phyloP scores from a whole-genome alignment of 2,329 filamentous ascomycete species.

The Cryoendolithus antarcticus region DNA sequence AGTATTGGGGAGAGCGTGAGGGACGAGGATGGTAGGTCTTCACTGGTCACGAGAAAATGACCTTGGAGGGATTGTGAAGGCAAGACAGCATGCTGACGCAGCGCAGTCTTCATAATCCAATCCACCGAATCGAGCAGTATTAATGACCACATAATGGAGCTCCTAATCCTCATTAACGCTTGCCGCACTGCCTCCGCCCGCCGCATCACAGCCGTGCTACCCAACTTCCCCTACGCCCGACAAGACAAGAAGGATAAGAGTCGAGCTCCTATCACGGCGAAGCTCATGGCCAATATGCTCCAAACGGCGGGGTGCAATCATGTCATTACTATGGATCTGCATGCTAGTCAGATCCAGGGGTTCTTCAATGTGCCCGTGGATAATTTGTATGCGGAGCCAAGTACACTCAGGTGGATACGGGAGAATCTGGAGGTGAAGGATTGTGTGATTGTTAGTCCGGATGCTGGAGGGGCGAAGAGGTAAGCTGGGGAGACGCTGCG shows the following conservation, averaged over 20 bases:
- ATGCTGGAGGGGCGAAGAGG: conserved; percentile 89
- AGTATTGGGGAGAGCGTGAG: conserved; percentile 92
- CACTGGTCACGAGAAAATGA: too few species aligned
- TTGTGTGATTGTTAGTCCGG: conserved; percentile 87
- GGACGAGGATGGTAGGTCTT: conserved; percentile 69
- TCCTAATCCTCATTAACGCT: conserved; percentile 95
- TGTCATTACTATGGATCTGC: conserved; percentile 92
- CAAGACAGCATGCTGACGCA: conserved; percentile 3
- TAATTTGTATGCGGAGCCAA: conserved; percentile 87
- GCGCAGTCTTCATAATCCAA: conserved; percentile 77
- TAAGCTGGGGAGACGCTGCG: conserved; percentile 21
- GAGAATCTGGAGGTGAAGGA: conserved; percentile 72
- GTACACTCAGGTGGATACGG: conserved; percentile 79
- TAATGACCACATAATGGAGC: conserved; percentile 96
- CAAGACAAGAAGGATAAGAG: conserved; percentile 98
- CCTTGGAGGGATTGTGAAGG: too few species aligned
- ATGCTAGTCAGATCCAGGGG: conserved; percentile 86
- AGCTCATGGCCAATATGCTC: conserved; percentile 94
- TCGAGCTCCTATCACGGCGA: conserved; percentile 89
- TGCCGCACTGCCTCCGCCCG: conserved; percentile 77
- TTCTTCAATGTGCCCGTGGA: conserved; percentile 81
- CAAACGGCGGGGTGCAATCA: conserved; percentile 88
- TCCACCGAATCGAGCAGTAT: conserved; percentile 91
- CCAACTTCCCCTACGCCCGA: conserved; percentile 90
- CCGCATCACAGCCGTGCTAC: conserved; percentile 87